Evolutionary conservation across 2,329 filamentous ascomycete genomes (phyloP), one percentile per base, ranked within the genome.

Genomic region (Fusarium gaditjirri): DNA sequence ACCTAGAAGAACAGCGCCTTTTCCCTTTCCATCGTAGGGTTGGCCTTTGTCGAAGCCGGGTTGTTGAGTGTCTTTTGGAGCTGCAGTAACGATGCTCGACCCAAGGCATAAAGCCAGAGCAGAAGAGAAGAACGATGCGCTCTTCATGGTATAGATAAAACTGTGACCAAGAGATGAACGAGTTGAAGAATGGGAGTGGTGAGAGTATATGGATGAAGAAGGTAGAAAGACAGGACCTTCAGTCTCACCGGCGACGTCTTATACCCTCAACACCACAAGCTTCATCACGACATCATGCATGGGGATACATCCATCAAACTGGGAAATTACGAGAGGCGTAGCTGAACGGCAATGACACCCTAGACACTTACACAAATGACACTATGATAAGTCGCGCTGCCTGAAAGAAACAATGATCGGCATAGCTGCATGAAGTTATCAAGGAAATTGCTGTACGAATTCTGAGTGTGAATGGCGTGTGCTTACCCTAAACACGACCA

Each of bases 1-100:
- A 91, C 90, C 89, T 39, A 87, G 76, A 31, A 92, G 83, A 1
- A 86, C 86, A 23, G 82, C 88, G 4, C 90, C 90, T 74, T 89
- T 91, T 41, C 88, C 88, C 33, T 84, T 85, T 33, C 81, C 84
- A 74, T 88, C 86, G 70, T 87, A 86, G 13, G 90, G 89, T 67
- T 91, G 83, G 10, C 88, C 89, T 31, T 46, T 88, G 77, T 14
- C 78, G 21, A 61, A 57, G n/a, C 59, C 59, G 2, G 61, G 75
- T n/a, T 70, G 66, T 19, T 69, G 46, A 16, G 62, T 42, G 3
- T 72, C 65, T n/a, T 63, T 64, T 1, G 73, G 73, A 21, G 73
- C 72, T 3, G 72, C 72, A 42, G 35, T 14, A 17, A 35, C 64
- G 38, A 66, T 39, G 10, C 50, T 57, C 1, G 70, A 21, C 14